Conservation (phyloP, 805 yeast genomes). For the Lipomyces mesembrius region DNA sequence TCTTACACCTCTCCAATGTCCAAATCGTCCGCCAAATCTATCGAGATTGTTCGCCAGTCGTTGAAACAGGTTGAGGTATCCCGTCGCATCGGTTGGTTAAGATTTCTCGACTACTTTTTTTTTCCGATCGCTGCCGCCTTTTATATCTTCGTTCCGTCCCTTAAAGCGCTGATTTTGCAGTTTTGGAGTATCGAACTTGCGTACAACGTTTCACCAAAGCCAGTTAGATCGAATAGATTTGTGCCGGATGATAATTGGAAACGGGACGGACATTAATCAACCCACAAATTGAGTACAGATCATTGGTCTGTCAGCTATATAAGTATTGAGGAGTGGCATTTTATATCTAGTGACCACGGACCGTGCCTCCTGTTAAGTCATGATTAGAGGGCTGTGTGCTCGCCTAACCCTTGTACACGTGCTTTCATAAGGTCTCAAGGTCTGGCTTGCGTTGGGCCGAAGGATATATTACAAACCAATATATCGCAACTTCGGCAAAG, state of each 20-base stretch:
- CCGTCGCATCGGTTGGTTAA: conserved; percentile 5
- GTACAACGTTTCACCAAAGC: conserved; percentile 36
- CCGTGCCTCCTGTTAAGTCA: no score
- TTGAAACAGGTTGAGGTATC: conserved; percentile 10
- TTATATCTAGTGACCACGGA: no score
- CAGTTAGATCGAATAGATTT: conserved; percentile 6
- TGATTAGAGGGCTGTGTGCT: no score
- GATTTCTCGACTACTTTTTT: conserved; percentile 29
- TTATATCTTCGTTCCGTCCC: conserved; percentile 37
- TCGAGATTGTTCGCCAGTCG: conserved; percentile 3
- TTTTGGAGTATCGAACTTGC: conserved; percentile 28
- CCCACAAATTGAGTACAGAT: no score
- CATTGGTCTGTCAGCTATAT: no score
- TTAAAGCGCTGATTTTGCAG: conserved; percentile 36
- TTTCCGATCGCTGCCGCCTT: conserved; percentile 38
- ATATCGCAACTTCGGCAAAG: no score
- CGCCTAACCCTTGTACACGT: no score
- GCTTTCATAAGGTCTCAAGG: no score
- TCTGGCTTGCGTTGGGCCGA: no score
- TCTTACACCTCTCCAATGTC: not conserved
- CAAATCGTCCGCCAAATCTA: not conserved
- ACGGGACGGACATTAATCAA: no score
- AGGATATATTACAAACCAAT: no score
- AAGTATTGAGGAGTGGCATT: no score
- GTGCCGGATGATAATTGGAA: not conserved